Conservation (phyloP, 768 basidiomycete species). For the Podaxis sp. region DNA sequence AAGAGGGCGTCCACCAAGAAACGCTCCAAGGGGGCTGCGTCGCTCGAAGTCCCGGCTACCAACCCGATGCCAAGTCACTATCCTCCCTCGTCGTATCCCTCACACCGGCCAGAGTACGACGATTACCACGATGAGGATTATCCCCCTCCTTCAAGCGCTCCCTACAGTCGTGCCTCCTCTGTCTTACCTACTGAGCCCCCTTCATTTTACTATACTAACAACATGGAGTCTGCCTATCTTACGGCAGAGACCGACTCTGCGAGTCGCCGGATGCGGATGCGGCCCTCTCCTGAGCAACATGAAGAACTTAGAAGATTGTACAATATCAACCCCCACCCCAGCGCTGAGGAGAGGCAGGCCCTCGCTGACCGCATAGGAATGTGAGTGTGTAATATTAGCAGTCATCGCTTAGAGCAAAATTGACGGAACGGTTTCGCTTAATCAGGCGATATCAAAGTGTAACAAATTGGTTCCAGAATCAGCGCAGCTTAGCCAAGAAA, state of each 20-base stretch:
- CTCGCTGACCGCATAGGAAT: conserved; percentile 73
- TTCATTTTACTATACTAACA: conserved; percentile 44
- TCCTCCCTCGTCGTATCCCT: conserved; percentile 32
- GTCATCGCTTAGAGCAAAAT: conserved; percentile 25
- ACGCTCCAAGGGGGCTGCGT: conserved; percentile 29
- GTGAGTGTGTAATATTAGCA: conserved; percentile 45
- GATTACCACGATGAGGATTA: conserved; percentile 42
- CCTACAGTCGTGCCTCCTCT: conserved; percentile 30
- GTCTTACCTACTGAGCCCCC: conserved; percentile 31
- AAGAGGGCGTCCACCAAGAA: conserved; percentile 84
- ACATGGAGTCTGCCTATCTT: conserved; percentile 49
- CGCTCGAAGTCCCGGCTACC: conserved; percentile 24
- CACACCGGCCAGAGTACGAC: conserved; percentile 19
- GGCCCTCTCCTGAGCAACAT: conserved; percentile 62
- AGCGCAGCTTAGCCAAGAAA: conserved; percentile 76
- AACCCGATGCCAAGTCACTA: conserved; percentile 15
- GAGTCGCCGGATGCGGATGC: conserved; percentile 45
- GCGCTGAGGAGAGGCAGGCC: conserved; percentile 62
- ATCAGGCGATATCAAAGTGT: conserved; percentile 76
- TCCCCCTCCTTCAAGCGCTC: conserved; percentile 16
- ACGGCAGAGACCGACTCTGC: conserved; percentile 44
- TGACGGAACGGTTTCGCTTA: conserved; percentile 31
- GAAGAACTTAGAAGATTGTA: conserved; percentile 72
- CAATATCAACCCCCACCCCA: conserved; percentile 63
- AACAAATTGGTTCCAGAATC: conserved; percentile 88